phyloP scores from a whole-genome alignment of 495 filamentous ascomycete species.

The Tuber brumale region DNA sequence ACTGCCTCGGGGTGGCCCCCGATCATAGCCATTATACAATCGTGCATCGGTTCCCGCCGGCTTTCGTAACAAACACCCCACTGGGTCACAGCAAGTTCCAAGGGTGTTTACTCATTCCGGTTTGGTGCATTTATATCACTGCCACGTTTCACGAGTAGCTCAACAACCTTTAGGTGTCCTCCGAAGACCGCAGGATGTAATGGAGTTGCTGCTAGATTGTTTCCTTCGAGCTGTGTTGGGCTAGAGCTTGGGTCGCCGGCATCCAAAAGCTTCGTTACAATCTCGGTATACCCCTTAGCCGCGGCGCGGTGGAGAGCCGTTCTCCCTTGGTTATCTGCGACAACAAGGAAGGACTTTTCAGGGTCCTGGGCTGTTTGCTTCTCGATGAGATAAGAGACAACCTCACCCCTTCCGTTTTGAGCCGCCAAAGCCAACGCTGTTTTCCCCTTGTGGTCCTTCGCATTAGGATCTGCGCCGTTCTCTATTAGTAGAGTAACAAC shows the following conservation, averaged over 20 bases:
- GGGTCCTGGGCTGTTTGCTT: slow-evolving; percentile 1
- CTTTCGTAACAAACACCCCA: neutral
- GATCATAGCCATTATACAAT: slow-evolving; percentile 13
- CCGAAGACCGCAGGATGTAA: slow-evolving; percentile 8
- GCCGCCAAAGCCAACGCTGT: slow-evolving; percentile 10
- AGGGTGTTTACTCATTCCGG: neutral
- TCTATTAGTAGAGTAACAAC: slow-evolving; percentile 3
- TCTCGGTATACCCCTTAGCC: slow-evolving; percentile 13
- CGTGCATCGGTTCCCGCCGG: neutral
- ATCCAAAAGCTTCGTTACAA: slow-evolving; percentile 14
- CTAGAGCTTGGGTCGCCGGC: neutral
- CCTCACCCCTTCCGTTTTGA: slow-evolving; percentile 7
- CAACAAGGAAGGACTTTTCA: neutral
- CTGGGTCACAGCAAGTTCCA: slow-evolving; percentile 8
- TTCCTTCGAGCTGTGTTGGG: neutral
- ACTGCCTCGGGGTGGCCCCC: neutral
- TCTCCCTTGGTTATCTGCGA: slow-evolving; percentile 11
- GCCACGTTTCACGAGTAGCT: slow-evolving; percentile 8
- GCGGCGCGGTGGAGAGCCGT: slow-evolving; percentile 20
- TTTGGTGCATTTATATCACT: slow-evolving; percentile 4
- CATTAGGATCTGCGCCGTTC: slow-evolving; percentile 5
- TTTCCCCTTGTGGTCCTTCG: slow-evolving; percentile 9
- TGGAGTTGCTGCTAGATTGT: slow-evolving; percentile 7
- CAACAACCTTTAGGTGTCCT: neutral
- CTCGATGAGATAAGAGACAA: slow-evolving; percentile 16